Base-by-base conservation (phyloP, 345 rosid species). In the Acer yangbiense region DNA sequence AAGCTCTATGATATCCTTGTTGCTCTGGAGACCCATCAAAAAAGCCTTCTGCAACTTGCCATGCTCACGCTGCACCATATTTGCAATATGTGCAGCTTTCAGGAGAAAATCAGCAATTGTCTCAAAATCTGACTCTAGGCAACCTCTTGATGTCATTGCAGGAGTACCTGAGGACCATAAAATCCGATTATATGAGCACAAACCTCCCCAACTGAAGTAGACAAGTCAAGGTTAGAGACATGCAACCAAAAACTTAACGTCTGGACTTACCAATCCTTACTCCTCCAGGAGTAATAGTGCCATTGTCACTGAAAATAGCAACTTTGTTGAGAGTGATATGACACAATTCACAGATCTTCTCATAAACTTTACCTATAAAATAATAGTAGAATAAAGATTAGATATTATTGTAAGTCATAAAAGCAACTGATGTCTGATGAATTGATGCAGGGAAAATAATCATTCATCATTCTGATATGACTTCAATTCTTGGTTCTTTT, bases 101-200 rank as follows among this genome's bases (percentile, higher is more conserved):
- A 88, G 87, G 41, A 95, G 95, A 80, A 89, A 90, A 65, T 88
- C 97, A 0, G 95, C 94, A 76, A 95, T 88, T 43, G 82, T 88
- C 83, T 95, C 94, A 41, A 93, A 95, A 88, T 95, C 98, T 69
- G 93, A 74, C 87, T 95, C 97, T 73, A 93, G 81, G 82, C 98
- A 93, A 44, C 98, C 98, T 77, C 98, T 92, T 46, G 98, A 89
- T 66, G 97, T 95, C 98, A 95, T 95, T 20, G 95, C 97, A 73
- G 98, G 98, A 83, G 98, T 88, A 18, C 98, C 98, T 93, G 87
- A 39, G 79, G 32, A 72, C 23, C 41, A 41, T 17, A 55, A 76
- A 35, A 54, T 27, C 21, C 8, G 57, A 77, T 63, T 39, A 35
- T 9, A 68, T 23, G 17, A 48, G 41, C 71, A 17, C n/a, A 68